Percentiles rank a stretch among this genome's conserved stretches.
phyloP scores from a whole-genome alignment of 108 stramenopile species.

The Schizochytrium sp. region DNA sequence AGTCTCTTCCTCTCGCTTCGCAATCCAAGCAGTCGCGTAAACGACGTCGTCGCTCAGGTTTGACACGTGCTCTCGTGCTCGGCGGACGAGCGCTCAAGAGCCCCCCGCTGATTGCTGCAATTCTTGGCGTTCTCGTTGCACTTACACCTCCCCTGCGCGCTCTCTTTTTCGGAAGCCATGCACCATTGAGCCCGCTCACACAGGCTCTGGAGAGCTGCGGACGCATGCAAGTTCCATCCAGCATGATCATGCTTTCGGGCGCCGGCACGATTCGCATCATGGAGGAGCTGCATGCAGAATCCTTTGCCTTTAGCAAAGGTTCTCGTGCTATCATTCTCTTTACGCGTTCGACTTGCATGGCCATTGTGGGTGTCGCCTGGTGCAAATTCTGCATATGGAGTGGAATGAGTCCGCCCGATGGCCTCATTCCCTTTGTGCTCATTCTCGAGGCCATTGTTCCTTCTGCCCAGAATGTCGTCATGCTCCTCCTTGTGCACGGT shows the following conservation, averaged over 20 bases:
- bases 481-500: neutral
- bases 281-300: neutral
- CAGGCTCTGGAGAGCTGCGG: neutral
- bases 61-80: neutral
- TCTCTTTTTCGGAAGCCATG: neutral
- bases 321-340: neutral
- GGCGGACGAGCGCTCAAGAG: neutral
- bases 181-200: neutral
- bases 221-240: neutral
- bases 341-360: neutral
- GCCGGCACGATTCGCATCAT: constrained; percentile 4
- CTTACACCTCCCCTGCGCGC: neutral
- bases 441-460: neutral
- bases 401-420: neutral
- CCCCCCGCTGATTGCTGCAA: neutral
- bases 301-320: neutral
- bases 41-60: neutral
- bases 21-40: neutral
- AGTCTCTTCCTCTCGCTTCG: neutral
- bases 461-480: neutral
- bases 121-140: neutral
- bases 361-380: neutral
- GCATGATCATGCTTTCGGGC: constrained; percentile 17
- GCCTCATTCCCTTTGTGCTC: neutral
- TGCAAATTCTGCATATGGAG: neutral